These are phyloP conservation scores for Bertia moriformis DNA, from an alignment of 2,329 filamentous ascomycete genomes.

Conservation along the genomic window DNA sequence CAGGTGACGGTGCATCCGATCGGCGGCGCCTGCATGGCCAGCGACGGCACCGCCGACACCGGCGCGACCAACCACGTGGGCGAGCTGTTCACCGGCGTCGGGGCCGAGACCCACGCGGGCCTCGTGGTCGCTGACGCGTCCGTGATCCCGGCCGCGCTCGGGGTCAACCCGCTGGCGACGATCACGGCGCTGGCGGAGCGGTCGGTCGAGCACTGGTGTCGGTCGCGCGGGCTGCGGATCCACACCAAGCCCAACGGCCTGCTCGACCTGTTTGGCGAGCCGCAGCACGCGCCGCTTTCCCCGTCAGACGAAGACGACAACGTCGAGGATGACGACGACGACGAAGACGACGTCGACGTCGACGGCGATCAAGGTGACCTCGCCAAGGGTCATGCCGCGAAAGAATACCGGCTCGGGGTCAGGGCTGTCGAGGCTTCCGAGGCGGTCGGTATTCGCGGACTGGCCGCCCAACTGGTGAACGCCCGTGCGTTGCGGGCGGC, in stretches of 20 bases:
- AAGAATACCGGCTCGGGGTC: neutral
- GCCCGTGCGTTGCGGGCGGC: conserved; percentile 27
- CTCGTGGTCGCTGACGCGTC: conserved; percentile 48
- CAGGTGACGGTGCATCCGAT: conserved; percentile 54
- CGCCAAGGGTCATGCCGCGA: no score
- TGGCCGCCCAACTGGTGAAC: conserved; percentile 15
- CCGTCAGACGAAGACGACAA: conserved; percentile 10
- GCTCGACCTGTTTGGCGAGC: conserved; percentile 38
- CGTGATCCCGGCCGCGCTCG: conserved; percentile 38
- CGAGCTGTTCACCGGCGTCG: conserved; percentile 38
- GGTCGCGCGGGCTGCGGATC: conserved; percentile 24
- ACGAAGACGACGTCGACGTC: conserved; percentile 16
- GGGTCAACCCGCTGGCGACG: conserved; percentile 55
- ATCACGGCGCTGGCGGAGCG: conserved; percentile 56
- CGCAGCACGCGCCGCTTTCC: conserved; percentile 21
- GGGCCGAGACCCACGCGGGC: conserved; percentile 34
- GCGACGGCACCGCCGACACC: conserved; percentile 35
- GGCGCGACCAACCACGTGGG: conserved; percentile 50
- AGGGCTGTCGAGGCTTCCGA: neutral
- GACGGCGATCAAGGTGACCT: no score
- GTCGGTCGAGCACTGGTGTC: conserved; percentile 34
- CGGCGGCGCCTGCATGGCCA: conserved; percentile 49
- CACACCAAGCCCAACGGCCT: conserved; percentile 27
- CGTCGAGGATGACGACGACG: conserved; percentile 19
- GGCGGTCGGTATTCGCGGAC: neutral